phyloP scores from a whole-genome alignment of 805 yeast species.

The Candida boleticola region DNA sequence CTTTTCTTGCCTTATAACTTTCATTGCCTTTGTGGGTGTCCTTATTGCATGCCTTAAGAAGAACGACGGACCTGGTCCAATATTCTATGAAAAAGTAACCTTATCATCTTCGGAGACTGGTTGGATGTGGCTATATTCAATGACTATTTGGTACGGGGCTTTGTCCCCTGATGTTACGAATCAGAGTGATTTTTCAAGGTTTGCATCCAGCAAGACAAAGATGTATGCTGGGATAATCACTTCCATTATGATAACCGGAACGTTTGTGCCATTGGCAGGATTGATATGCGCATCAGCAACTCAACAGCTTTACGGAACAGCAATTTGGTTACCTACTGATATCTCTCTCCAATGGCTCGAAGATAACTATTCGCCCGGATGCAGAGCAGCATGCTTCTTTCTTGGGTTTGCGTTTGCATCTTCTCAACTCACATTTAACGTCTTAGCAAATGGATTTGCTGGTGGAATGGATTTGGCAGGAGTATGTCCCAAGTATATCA shows the following conservation, averaged over 20 bases:
- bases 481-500: slow-evolving; percentile 41
- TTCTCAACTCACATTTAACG: slow-evolving; percentile 38
- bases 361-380: slow-evolving; percentile 9
- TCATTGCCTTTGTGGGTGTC: slow-evolving; percentile 9
- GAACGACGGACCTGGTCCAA: slow-evolving; percentile 36
- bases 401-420: slow-evolving; percentile 43
- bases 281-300: slow-evolving; percentile 75
- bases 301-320: slow-evolving; percentile 53
- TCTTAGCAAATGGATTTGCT: slow-evolving; percentile 40
- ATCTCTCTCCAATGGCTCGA: slow-evolving; percentile 7
- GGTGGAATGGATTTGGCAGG: slow-evolving; percentile 50
- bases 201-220: slow-evolving; percentile 44
- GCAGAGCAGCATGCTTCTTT: slow-evolving; percentile 60
- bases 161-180: slow-evolving; percentile 11
- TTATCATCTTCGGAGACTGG: slow-evolving; percentile 25
- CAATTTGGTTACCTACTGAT: slow-evolving; percentile 66
- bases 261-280: slow-evolving; percentile 37
- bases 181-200: slow-evolving; percentile 64
- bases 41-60: slow-evolving; percentile 14
- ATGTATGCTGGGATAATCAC: slow-evolving; percentile 56
- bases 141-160: slow-evolving; percentile 31
- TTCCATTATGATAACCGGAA: slow-evolving; percentile 48
- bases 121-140: slow-evolving; percentile 38
- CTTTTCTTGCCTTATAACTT: slow-evolving; percentile 5
- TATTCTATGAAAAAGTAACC: slow-evolving; percentile 22